A percentile compares a stretch with the other conserved stretches of the same genome.
These are phyloP conservation scores for Gloeophyllum trabeum DNA, from an alignment of 768 basidiomycete species.

Conservation along the genomic window DNA sequence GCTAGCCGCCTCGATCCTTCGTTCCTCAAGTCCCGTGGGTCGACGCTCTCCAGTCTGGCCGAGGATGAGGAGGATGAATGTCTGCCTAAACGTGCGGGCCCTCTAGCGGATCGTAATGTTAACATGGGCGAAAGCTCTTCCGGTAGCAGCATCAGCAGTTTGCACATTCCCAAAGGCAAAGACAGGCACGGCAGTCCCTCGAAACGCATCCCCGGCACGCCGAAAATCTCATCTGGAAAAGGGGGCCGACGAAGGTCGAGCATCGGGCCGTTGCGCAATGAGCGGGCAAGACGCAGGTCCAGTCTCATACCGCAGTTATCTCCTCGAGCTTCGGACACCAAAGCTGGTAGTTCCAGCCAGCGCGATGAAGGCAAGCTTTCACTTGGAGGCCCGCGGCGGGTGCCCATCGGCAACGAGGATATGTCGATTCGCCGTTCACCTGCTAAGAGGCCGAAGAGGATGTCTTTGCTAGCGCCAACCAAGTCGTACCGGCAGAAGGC, in stretches of 20 bases:
- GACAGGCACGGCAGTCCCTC: constrained; percentile 29
- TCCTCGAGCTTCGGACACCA: constrained; percentile 26
- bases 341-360: constrained; percentile 14
- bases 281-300: constrained; percentile 64
- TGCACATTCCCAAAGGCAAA: constrained; percentile 23
- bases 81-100: constrained; percentile 13
- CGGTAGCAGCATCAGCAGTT: constrained; percentile 10
- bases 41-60: constrained; percentile 47
- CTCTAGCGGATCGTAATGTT: constrained; percentile 59
- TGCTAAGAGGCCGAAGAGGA: constrained; percentile 45
- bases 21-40: constrained; percentile 50
- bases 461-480: constrained; percentile 35
- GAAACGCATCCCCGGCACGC: constrained; percentile 40
- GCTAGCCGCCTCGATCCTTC: constrained; percentile 58
- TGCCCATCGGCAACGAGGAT: constrained; percentile 20
- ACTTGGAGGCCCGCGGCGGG: constrained; percentile 24
- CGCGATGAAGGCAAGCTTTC: constrained; percentile 3
- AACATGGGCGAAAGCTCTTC: constrained; percentile 31
- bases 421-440: constrained; percentile 30
- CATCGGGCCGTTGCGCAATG: constrained; percentile 63
- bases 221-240: constrained; percentile 24
- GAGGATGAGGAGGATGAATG: constrained; percentile 56
- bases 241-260: constrained; percentile 55
- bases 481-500: constrained; percentile 15
- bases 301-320: constrained; percentile 71